Evolutionary conservation across 139 green algal species (phyloP), one percentile per base, ranked within the genome.

Genomic region (Edaphochlamys debaryana): DNA sequence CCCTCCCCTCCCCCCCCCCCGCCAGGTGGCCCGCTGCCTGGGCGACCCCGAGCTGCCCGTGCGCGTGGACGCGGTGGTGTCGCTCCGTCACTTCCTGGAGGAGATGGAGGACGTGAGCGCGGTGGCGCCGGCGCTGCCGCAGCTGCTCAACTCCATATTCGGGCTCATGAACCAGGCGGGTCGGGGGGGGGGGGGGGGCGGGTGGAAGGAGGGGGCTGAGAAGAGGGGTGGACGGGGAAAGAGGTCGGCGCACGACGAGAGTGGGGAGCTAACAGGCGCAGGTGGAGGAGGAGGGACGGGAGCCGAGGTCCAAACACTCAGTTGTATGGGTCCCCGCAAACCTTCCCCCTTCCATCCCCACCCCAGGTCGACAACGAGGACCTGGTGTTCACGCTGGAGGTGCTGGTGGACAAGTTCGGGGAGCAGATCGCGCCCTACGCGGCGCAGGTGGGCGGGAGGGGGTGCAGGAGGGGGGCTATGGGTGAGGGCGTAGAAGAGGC

Each of bases 351-450:
- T n/a, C n/a, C n/a, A n/a, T n/a, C n/a, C n/a, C n/a, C n/a, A n/a
- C 52, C 82, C 2, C 50, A 96, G 92, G 88, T 98, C 17, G 96
- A 98, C 70, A 95, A 92, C 67, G 96, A 98, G 87, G 96, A 98
- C 75, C 86, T 99, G 41, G 95, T 98, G 58, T 94, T 94, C 84
- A 98, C 96, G 15, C 89, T 99, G 73, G 97, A 99, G 88, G 93
- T 93, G 1, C 91, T 99, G 63, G 95, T 99, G 45, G 96, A 99
- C 62, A 98, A 96, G 87, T 97, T 99, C 88, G 93, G 91, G 25
- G 92, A 95, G 58, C 94, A 96, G 54, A 98, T 99, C 76, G 95
- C 93, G 29, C 97, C 97, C 45, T 99, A 95, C 82, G 97, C 97
- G 3, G n/a, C n/a, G n/a, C n/a, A n/a, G n/a, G n/a, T n/a, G n/a